Conservation (phyloP, 2,329 filamentous ascomycete species). For the Emergomyces orientalis region DNA sequence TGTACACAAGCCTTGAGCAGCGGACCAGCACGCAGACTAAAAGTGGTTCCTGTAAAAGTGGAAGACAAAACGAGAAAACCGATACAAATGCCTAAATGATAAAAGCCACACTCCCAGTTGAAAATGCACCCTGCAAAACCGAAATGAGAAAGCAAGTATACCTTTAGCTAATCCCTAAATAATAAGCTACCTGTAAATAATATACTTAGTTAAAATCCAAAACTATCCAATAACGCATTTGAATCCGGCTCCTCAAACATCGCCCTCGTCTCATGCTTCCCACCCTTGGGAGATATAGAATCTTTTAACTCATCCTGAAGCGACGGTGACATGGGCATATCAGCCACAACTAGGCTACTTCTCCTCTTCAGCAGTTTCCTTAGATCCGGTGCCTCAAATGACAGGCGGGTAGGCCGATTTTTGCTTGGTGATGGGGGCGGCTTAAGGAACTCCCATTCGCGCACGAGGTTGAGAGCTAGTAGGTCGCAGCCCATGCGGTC, state of each 20-base stretch:
- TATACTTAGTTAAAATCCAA: slow-evolving; percentile 60
- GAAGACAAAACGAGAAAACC: not conserved
- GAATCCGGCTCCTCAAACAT: slow-evolving; percentile 90
- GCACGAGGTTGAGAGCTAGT: slow-evolving; percentile 68
- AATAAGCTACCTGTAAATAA: not conserved
- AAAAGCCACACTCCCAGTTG: not conserved
- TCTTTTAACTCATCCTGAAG: slow-evolving; percentile 32
- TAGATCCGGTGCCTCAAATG: slow-evolving; percentile 44
- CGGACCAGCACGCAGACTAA: not conserved
- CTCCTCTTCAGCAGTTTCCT: slow-evolving; percentile 59
- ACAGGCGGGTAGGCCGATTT: slow-evolving; percentile 20
- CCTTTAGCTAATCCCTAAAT: not conserved
- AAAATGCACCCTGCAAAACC: not conserved
- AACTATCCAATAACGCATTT: slow-evolving; percentile 78
- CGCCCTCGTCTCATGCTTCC: slow-evolving; percentile 55
- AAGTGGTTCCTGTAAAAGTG: not conserved
- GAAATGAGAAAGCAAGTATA: not conserved
- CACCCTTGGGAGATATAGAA: slow-evolving; percentile 23
- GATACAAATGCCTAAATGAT: not conserved
- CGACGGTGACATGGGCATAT: slow-evolving; percentile 43
- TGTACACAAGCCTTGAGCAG: not conserved
- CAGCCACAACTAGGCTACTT: slow-evolving; percentile 71
- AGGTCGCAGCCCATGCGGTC: slow-evolving; percentile 90
- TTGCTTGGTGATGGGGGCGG: slow-evolving; percentile 32
- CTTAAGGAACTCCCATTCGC: slow-evolving; percentile 43